These are phyloP conservation scores for Globisporangium nagaii DNA, from an alignment of 352 stramenopile species.

Conservation along the genomic window DNA sequence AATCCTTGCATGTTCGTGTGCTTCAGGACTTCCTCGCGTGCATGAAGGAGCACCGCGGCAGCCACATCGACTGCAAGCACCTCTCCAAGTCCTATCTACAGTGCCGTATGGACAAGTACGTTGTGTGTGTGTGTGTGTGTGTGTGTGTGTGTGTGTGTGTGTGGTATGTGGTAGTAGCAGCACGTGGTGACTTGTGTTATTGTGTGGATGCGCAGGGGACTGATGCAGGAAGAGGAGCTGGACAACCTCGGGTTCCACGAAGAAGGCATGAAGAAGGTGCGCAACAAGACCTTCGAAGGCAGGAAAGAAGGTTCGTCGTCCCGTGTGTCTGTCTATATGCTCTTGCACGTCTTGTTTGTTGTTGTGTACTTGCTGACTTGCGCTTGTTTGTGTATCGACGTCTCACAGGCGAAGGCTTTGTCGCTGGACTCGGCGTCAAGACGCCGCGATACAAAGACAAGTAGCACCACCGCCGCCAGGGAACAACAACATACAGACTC, in stretches of 20 bases:
- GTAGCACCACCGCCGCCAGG: too few species aligned
- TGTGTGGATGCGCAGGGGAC: slow-evolving; percentile 28
- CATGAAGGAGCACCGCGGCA: slow-evolving; percentile 73
- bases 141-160: not conserved
- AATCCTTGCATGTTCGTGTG: not conserved
- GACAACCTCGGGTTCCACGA: slow-evolving; percentile 81
- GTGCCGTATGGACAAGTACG: slow-evolving; percentile 88
- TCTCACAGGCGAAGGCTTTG: slow-evolving; percentile 62
- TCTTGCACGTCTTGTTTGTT: not conserved
- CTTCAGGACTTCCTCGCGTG: slow-evolving; percentile 73
- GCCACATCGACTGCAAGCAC: slow-evolving; percentile 88
- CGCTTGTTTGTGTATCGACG: not conserved
- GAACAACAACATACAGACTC: too few species aligned
- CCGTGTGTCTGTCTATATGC: not conserved
- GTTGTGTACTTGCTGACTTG: not conserved
- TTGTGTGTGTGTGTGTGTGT: slow-evolving; percentile 3
- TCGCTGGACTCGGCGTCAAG: slow-evolving; percentile 78
- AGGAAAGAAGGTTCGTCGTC: not conserved
- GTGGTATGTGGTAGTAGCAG: not conserved
- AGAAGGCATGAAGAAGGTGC: slow-evolving; percentile 69
- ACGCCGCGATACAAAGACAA: slow-evolving; percentile 56
- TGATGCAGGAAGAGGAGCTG: slow-evolving; percentile 84
- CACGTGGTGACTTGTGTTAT: not conserved
- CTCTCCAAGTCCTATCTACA: slow-evolving; percentile 83
- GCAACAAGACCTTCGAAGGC: too few species aligned